These are phyloP conservation scores for Ambispora gerdemannii DNA, from an alignment of 192 early-diverging fungal genomes.

Conservation along the genomic window DNA sequence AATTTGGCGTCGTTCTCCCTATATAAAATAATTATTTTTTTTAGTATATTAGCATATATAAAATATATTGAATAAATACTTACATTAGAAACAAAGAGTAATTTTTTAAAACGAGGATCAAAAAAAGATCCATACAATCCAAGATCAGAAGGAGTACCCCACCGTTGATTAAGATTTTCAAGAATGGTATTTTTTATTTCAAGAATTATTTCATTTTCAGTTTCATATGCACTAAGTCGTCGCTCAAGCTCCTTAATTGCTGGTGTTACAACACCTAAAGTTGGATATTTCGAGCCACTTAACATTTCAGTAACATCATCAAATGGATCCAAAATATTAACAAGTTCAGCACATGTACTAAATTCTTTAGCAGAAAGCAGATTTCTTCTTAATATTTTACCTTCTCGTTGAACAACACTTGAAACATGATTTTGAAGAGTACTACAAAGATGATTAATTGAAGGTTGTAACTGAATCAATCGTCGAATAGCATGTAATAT, in stretches of 20 bases:
- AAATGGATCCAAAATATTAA: not conserved
- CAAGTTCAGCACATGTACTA: constrained; percentile 1
- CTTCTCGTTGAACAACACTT: not conserved
- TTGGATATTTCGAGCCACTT: not conserved
- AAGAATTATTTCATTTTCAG: not conserved
- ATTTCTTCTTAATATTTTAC: not conserved
- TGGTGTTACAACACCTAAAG: not conserved
- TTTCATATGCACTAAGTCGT: not conserved
- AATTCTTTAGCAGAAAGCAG: not conserved
- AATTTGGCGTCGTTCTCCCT: not conserved
- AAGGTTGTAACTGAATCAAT: not conserved
- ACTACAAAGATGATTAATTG: not conserved
- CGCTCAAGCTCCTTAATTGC: too few relatives aligned
- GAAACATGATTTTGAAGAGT: not conserved
- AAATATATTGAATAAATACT: too few relatives aligned
- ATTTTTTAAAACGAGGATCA: not conserved
- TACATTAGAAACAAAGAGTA: not conserved
- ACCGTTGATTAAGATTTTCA: too few relatives aligned
- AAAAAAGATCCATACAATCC: constrained; percentile 14
- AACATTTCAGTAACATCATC: not conserved
- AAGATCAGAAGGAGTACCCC: constrained; percentile 6
- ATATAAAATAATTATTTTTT: too few relatives aligned
- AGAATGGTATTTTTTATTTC: constrained; percentile 1
- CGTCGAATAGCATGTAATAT: not conserved
- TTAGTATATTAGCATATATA: too few relatives aligned